A percentile compares a stretch with the other conserved stretches of the same genome.
Evolutionary conservation across 495 filamentous ascomycete genomes (phyloP).

Genomic region (Polyplosphaeria fusca): DNA sequence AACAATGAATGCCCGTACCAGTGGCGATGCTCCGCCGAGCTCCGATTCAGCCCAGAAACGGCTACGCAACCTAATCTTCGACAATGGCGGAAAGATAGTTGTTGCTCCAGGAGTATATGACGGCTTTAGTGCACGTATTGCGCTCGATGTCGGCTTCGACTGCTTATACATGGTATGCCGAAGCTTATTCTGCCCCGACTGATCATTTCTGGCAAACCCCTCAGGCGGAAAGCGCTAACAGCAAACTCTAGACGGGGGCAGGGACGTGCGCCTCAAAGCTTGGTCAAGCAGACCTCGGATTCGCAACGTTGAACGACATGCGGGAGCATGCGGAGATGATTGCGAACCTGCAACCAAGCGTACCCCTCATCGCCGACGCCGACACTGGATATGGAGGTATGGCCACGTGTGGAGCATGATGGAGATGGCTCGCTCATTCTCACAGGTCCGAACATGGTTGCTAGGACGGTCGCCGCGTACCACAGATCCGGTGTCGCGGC

Average conservation of each 20-base stretch:
- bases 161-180: conserved; percentile 17
- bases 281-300: conserved; percentile 30
- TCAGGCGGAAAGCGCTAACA: too few species aligned
- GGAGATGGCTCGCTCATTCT: too few species aligned
- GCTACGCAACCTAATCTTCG: not conserved
- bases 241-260: not conserved
- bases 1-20: too few species aligned
- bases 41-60: not conserved
- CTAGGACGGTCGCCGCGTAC: conserved; percentile 13
- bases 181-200: not conserved
- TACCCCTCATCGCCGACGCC: conserved; percentile 25
- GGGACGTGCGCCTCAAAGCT: conserved; percentile 1
- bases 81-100: conserved; percentile 24
- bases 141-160: conserved; percentile 25
- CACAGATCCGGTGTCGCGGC: conserved; percentile 35
- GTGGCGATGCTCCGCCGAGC: too few species aligned
- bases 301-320: conserved; percentile 30
- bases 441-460: not conserved
- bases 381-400: conserved; percentile 36
- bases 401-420: not conserved
- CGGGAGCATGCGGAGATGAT: conserved; percentile 31
- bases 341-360: conserved; percentile 23
- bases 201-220: not conserved
- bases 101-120: conserved; percentile 39
- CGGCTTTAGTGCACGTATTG: conserved; percentile 22